phyloP scores from a whole-genome alignment of 306 rosid species.

The Neltuma alba region DNA sequence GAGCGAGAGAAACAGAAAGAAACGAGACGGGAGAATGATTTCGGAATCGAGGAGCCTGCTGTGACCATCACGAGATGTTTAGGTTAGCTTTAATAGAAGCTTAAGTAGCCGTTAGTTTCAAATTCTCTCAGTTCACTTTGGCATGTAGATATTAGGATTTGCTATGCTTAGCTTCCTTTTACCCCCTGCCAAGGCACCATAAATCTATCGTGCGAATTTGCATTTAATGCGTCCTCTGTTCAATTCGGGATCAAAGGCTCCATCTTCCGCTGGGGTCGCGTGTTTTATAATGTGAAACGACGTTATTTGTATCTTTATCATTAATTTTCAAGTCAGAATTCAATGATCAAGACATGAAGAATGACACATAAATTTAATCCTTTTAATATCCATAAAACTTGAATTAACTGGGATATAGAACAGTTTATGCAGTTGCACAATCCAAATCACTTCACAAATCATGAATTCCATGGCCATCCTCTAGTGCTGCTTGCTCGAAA shows the following conservation, averaged over 20 bases:
- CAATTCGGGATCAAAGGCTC: constrained; percentile 24
- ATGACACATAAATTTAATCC: background rate
- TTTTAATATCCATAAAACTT: background rate
- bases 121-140: constrained; percentile 30
- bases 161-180: background rate
- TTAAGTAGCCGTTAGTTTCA: constrained; percentile 34
- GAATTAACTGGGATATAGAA: background rate
- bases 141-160: background rate
- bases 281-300: background rate
- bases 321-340: background rate
- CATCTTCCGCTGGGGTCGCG: background rate
- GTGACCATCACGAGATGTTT: constrained; percentile 62
- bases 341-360: background rate
- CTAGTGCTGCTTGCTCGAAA: too few relatives aligned
- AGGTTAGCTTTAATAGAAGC: constrained; percentile 45
- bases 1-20: constrained; percentile 25
- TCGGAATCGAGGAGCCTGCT: constrained; percentile 39
- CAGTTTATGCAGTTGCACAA: background rate
- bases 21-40: constrained; percentile 1
- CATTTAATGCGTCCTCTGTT: constrained; percentile 30
- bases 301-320: background rate
- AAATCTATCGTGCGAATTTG: background rate
- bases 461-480: background rate
- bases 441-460: background rate
- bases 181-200: background rate